A percentile compares a stretch with the other conserved stretches of the same genome.
Conservation (phyloP, 2,329 filamentous ascomycete genomes). For the Cordyceps fumosorosea region DNA sequence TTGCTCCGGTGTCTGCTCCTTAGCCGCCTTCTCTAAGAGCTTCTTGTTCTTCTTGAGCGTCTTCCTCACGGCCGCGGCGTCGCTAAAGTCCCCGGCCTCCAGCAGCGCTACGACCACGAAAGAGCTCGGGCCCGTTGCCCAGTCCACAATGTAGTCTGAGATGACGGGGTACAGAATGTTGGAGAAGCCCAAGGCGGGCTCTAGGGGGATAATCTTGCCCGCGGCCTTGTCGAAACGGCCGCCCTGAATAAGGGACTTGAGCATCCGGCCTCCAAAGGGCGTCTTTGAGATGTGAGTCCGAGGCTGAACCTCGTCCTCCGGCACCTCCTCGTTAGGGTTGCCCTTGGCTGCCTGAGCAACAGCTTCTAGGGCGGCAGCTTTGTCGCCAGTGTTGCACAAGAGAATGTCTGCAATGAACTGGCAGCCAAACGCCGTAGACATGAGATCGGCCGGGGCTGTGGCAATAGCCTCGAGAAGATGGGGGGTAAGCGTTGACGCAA, state of each 20-base stretch:
- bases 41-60: conserved; percentile 68
- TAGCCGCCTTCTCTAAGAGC: conserved; percentile 60
- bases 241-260: conserved; percentile 86
- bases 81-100: conserved; percentile 65
- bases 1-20: conserved; percentile 49
- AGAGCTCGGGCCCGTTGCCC: conserved; percentile 80
- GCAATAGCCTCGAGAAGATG: conserved; percentile 69
- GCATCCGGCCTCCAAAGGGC: conserved; percentile 67
- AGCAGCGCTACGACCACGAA: conserved; percentile 80
- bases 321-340: conserved; percentile 38
- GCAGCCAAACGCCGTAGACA: conserved; percentile 73
- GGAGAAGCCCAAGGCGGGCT: conserved; percentile 75
- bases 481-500: conserved; percentile 67
- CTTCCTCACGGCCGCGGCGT: conserved; percentile 60
- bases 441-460: conserved; percentile 59
- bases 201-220: conserved; percentile 63
- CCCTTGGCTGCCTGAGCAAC: conserved; percentile 57
- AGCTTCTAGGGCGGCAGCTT: conserved; percentile 65
- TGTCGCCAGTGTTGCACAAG: conserved; percentile 68
- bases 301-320: conserved; percentile 34
- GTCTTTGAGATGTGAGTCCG: conserved; percentile 53
- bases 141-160: conserved; percentile 64
- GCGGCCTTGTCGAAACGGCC: conserved; percentile 74
- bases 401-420: conserved; percentile 81
- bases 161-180: conserved; percentile 77